Percentiles rank a stretch among this genome's conserved stretches.
These are phyloP conservation scores for Podochytrium sp. DNA, from an alignment of 192 early-diverging fungal species.

Conservation along the genomic window DNA sequence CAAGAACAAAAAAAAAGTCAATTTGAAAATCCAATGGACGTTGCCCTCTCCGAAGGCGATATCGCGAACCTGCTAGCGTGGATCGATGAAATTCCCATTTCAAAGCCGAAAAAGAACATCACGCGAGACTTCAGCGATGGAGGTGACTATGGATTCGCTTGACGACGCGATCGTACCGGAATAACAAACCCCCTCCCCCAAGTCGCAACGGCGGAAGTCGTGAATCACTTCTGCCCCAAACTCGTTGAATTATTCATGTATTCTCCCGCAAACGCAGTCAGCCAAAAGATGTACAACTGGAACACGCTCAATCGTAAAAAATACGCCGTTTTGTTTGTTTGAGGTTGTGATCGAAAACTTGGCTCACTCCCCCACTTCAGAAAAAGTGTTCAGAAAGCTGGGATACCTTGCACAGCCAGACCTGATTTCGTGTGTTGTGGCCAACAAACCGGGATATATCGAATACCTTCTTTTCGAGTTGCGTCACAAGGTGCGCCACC, in stretches of 20 bases:
- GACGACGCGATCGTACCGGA: background rate
- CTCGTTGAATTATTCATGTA: conserved; percentile 62
- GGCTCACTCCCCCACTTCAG: conserved; percentile 36
- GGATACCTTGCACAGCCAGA: conserved; percentile 44
- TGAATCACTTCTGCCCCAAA: conserved; percentile 54
- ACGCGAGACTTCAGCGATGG: conserved; percentile 61
- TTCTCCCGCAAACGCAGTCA: conserved; percentile 50
- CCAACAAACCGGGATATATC: conserved; percentile 49
- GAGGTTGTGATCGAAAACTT: background rate
- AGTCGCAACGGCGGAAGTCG: conserved; percentile 57
- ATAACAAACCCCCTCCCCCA: background rate
- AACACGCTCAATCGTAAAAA: conserved; percentile 53
- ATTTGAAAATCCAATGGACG: too few species aligned
- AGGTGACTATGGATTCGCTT: conserved; percentile 22
- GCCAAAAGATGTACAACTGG: conserved; percentile 64
- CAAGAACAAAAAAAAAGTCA: background rate
- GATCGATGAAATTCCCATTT: conserved; percentile 58
- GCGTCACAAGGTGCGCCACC: conserved; percentile 40
- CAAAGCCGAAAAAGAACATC: conserved; percentile 56
- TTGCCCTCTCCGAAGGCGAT: conserved; percentile 34
- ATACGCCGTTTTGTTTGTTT: background rate
- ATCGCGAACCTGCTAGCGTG: conserved; percentile 45
- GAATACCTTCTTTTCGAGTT: conserved; percentile 53
- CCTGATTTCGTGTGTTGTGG: conserved; percentile 49
- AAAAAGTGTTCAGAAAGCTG: conserved; percentile 55